Percentiles rank a stretch among this genome's conserved stretches.
Evolutionary conservation across 148 eudicot genomes (phyloP).

Genomic region (Vaccinium darrowii): DNA sequence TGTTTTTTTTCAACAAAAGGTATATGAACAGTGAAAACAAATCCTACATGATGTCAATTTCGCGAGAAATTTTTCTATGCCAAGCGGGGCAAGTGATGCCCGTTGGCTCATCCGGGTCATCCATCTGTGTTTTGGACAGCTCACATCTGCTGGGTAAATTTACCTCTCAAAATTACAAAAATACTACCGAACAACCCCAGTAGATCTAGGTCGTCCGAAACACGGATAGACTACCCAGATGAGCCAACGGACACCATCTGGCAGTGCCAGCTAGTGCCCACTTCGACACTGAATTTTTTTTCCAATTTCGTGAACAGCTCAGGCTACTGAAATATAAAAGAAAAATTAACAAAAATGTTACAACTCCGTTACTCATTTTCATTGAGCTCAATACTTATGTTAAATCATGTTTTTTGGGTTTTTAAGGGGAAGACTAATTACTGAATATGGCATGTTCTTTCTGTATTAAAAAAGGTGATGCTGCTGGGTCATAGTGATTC

Average conservation of each 20-base stretch:
- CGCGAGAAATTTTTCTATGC: background rate
- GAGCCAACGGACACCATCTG: no score
- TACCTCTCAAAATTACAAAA: no score
- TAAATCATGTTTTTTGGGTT: no score
- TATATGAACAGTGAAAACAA: background rate
- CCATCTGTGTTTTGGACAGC: no score
- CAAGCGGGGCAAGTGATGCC: no score
- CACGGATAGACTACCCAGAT: no score
- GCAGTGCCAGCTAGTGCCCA: no score
- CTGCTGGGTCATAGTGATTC: conserved; percentile 85
- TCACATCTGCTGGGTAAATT: no score
- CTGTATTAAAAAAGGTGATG: conserved; percentile 55
- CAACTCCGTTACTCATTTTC: background rate
- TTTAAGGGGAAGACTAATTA: background rate
- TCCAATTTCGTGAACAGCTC: background rate
- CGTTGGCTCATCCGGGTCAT: no score
- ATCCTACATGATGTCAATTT: background rate
- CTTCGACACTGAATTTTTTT: no score
- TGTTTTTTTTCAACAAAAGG: background rate
- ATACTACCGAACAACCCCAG: no score
- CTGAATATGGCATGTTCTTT: background rate
- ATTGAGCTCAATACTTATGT: background rate
- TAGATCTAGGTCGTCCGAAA: no score
- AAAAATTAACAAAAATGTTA: background rate
- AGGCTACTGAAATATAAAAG: background rate